Percentiles rank a stretch among this genome's conserved stretches.
These are phyloP conservation scores for Zygotorulaspora sp. DNA, from an alignment of 805 yeast genomes.

Conservation along the genomic window DNA sequence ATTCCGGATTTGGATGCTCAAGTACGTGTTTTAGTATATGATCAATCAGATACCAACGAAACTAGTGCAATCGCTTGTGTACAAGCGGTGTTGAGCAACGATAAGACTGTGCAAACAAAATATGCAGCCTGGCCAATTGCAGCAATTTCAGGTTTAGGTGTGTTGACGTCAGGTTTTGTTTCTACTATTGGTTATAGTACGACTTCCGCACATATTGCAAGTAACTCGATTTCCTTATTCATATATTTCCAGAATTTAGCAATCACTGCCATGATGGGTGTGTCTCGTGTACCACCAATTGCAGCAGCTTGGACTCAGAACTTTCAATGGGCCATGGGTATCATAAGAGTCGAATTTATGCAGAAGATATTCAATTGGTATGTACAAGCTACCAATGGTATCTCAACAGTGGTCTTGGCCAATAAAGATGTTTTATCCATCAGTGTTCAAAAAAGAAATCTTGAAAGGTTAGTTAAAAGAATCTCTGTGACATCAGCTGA, in stretches of 20 bases:
- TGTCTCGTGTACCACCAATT: constrained; percentile 86
- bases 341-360: constrained; percentile 70
- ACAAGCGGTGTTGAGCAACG: constrained; percentile 78
- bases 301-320: constrained; percentile 98
- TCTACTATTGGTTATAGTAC: constrained; percentile 84
- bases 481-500: constrained; percentile 32
- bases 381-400: constrained; percentile 91
- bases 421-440: constrained; percentile 66
- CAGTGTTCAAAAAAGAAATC: constrained; percentile 66
- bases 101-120: constrained; percentile 88
- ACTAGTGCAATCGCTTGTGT: constrained; percentile 76
- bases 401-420: constrained; percentile 66
- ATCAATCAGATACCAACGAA: constrained; percentile 41
- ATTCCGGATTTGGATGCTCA: constrained; percentile 94
- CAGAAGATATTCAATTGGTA: constrained; percentile 89
- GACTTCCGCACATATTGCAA: constrained; percentile 96
- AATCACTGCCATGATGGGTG: constrained; percentile 93
- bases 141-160: constrained; percentile 81
- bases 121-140: constrained; percentile 97
- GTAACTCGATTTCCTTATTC: constrained; percentile 87
- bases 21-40: constrained; percentile 67
- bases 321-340: constrained; percentile 94
- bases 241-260: constrained; percentile 93
- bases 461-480: constrained; percentile 35
- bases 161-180: constrained; percentile 79